Evolutionary conservation across 2,329 filamentous ascomycete species (phyloP).

Genomic region (Fusarium chuoi): DNA sequence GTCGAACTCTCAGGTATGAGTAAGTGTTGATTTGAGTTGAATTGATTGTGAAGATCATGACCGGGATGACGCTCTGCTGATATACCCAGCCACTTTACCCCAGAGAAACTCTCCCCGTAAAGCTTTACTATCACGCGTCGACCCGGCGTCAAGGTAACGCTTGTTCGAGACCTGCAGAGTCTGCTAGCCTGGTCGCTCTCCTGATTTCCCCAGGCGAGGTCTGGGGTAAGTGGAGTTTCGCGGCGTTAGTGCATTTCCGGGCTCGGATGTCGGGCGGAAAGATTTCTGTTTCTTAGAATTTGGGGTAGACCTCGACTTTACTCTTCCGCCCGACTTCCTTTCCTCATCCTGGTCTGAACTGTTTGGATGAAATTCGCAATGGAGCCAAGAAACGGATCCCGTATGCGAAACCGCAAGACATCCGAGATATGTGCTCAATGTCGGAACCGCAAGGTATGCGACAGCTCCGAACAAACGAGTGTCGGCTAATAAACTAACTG

Average conservation of each 20-base stretch:
- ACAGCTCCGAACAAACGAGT: too few species aligned
- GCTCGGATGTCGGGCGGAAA: constrained; percentile 23
- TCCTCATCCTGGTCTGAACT: not conserved
- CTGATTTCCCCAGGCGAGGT: constrained; percentile 13
- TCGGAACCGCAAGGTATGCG: constrained; percentile 23
- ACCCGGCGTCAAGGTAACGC: not conserved
- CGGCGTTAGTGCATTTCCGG: not conserved
- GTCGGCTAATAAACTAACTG: not conserved
- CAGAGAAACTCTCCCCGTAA: not conserved
- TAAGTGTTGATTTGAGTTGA: not conserved
- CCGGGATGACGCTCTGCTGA: not conserved
- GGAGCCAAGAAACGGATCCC: not conserved
- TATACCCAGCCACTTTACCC: not conserved
- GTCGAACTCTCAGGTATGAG: rapidly evolving
- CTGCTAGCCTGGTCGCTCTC: not conserved
- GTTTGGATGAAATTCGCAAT: not conserved
- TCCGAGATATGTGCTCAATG: constrained; percentile 26
- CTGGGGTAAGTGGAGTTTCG: constrained; percentile 7
- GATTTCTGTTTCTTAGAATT: rapidly evolving
- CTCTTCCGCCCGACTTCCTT: constrained; percentile 26
- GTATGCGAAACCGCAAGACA: constrained; percentile 14
- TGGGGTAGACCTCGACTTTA: not conserved
- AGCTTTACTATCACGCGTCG: not conserved
- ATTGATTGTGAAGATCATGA: not conserved
- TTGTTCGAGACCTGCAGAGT: constrained; percentile 2